Base-by-base conservation (phyloP, 352 stramenopile genomes). In the Lagenidium giganteum region DNA sequence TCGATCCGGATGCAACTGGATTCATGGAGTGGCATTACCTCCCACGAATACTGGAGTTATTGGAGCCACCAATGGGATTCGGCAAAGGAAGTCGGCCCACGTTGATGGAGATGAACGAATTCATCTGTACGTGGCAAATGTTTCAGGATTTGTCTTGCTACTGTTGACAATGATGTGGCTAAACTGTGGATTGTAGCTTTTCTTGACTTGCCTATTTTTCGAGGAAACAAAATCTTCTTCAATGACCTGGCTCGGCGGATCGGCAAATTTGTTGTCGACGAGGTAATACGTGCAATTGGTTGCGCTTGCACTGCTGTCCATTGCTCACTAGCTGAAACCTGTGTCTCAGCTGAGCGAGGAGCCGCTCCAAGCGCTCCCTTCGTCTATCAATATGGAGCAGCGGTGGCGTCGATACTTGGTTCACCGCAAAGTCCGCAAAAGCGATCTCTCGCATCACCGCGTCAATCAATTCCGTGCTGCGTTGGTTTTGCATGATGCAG, bases 1-100 rank as follows among this genome's bases (percentile, higher is more conserved):
- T 87, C 52, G 88, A 97, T 42, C 82, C 83, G 3, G 66, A 93
- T 27, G 87, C 83, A 25, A 93, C 81, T 6, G 80, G 75, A 3
- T 91, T 87, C 32, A 73, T 96, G 5, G 63, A 83, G 13, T 87
- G 78, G 55, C 62, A 88, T 30, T 18, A 78, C 11, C 37, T 95
- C 0, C 57, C 76, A 21, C 54, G 47, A 8, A 87, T 95, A 39
- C 50, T 96, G 20, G 42, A 67, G 9, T 61, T 65, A 12, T 55
- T 95, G 12, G 53, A 73, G 3, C 64, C 65, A 43, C 82, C 84
- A 3, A 72, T 95, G 61, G 83, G 81, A 12, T 72, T 93, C 24
- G 71, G 9, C 13, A 18, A 22, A n/a, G n/a, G n/a, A n/a, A n/a
- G n/a, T n/a, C n/a, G n/a, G n/a, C n/a, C n/a, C n/a, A n/a, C n/a